Conservation (phyloP, 805 yeast species). For the Metahyphopichia silvanorum region DNA sequence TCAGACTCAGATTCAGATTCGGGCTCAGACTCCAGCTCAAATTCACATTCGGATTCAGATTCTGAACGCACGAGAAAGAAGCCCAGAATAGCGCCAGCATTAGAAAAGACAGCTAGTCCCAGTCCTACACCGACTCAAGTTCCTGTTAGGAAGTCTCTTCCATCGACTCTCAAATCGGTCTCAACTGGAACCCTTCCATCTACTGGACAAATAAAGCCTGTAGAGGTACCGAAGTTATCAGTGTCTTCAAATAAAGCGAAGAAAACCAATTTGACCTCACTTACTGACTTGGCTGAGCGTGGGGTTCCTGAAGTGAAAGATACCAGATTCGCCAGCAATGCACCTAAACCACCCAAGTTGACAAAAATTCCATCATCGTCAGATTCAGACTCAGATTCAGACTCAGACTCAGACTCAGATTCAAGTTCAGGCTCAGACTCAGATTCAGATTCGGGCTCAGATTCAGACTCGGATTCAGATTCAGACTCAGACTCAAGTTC, state of each 20-base stretch:
- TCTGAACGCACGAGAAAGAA: slow-evolving; percentile 4
- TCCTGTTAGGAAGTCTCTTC: too few species aligned
- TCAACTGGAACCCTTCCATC: too few species aligned
- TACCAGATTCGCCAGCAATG: slow-evolving; percentile 10
- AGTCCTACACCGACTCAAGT: too few species aligned
- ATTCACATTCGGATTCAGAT: slow-evolving; percentile 9
- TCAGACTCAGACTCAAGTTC: slow-evolving; percentile 8
- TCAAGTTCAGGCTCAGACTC: slow-evolving; percentile 1
- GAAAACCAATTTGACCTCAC: slow-evolving; percentile 48
- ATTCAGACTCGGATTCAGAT: slow-evolving; percentile 8
- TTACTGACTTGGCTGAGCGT: slow-evolving; percentile 57
- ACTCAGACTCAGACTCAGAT: slow-evolving; percentile 2
- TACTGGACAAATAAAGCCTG: too few species aligned
- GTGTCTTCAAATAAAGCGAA: too few species aligned
- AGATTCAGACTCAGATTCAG: slow-evolving; percentile 1
- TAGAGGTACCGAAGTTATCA: too few species aligned
- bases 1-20: slow-evolving; percentile 4
- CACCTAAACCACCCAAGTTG: background rate
- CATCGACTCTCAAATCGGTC: too few species aligned
- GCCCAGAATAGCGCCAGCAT: slow-evolving; percentile 2
- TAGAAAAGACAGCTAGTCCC: too few species aligned
- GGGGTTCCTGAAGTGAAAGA: slow-evolving; percentile 71
- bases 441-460: slow-evolving; percentile 3
- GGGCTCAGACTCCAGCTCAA: slow-evolving; percentile 5
- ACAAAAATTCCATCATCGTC: background rate